Evolutionary conservation across 129 eudicot genomes (phyloP).

Genomic region (Chrysanthemum makinoi): DNA sequence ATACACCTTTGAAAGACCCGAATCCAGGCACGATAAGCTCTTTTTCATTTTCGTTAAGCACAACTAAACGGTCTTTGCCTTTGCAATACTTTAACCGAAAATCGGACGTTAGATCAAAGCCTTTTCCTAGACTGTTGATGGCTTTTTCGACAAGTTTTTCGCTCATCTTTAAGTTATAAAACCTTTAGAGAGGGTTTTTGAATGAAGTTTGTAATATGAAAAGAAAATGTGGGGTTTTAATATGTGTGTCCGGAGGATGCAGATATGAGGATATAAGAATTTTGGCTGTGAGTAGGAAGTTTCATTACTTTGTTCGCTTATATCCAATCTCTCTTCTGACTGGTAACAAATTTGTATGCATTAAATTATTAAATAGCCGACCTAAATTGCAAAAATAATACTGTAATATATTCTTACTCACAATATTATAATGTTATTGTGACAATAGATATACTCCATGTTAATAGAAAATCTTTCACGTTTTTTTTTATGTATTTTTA

Average conservation of each 20-base stretch:
- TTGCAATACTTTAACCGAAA: constrained; percentile 87
- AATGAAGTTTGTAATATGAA: not conserved
- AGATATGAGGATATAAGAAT: constrained; percentile 17
- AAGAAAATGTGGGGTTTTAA: constrained; percentile 9
- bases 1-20: constrained; percentile 50
- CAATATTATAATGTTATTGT: no score
- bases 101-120: constrained; percentile 84
- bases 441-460: no score
- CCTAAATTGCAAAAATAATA: not conserved
- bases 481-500: no score
- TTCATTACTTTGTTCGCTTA: constrained; percentile 23
- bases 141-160: constrained; percentile 50
- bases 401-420: not conserved
- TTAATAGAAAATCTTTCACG: no score
- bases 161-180: constrained; percentile 19
- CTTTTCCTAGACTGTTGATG: constrained; percentile 78
- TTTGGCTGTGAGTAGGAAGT: constrained; percentile 23
- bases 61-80: constrained; percentile 58
- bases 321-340: constrained; percentile 6
- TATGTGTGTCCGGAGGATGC: constrained; percentile 14
- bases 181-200: not conserved
- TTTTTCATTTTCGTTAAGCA: constrained; percentile 46
- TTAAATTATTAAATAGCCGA: constrained; percentile 15
- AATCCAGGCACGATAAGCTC: constrained; percentile 67
- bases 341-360: constrained; percentile 23